These are phyloP conservation scores for Ilyonectria robusta DNA, from an alignment of 2,329 filamentous ascomycete species.

Conservation along the genomic window DNA sequence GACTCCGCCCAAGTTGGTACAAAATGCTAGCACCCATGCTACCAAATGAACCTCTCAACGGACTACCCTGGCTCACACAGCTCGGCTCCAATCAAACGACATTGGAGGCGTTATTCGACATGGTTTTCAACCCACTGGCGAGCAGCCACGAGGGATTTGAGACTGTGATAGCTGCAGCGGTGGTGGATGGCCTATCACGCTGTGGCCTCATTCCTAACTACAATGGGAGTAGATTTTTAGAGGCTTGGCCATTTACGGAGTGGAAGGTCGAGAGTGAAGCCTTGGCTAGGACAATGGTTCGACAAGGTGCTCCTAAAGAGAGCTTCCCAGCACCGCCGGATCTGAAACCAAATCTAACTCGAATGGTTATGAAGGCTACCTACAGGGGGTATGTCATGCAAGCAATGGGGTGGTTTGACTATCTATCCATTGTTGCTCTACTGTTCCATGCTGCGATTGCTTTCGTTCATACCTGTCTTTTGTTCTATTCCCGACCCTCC, in stretches of 20 bases:
- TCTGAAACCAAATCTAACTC: background rate
- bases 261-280: background rate
- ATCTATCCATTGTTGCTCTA: background rate
- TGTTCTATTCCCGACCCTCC: background rate
- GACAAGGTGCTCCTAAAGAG: background rate
- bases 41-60: background rate
- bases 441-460: conserved; percentile 13
- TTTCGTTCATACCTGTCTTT: background rate
- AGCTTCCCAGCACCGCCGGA: background rate
- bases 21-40: background rate
- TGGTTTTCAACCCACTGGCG: background rate
- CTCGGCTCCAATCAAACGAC: background rate
- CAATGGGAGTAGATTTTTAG: background rate
- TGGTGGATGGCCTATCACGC: background rate
- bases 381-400: conserved; percentile 16
- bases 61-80: background rate
- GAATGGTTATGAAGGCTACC: background rate
- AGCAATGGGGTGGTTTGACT: background rate
- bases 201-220: background rate
- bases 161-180: background rate
- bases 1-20: background rate
- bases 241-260: background rate
- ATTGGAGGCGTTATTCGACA: background rate
- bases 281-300: conserved; percentile 1
- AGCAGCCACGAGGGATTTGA: background rate